Conservation (phyloP, 2,329 filamentous ascomycete genomes). For the Ascochyta rabiei region DNA sequence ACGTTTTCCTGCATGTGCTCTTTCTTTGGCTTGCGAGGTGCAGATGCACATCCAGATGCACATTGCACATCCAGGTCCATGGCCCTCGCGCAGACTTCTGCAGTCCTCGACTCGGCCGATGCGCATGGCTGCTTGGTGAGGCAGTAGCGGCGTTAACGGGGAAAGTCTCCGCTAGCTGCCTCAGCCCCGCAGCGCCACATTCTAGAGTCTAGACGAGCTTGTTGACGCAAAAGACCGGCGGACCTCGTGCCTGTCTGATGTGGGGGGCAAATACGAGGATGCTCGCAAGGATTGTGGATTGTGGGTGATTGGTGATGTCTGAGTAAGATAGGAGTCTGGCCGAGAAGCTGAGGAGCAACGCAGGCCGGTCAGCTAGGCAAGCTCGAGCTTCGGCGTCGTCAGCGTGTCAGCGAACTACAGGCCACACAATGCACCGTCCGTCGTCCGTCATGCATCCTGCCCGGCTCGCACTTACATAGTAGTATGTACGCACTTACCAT, state of each 20-base stretch:
- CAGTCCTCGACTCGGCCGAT: background rate
- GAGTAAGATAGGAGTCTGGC: slow-evolving; percentile 28
- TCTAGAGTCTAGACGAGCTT: background rate
- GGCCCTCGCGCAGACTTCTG: too few species aligned
- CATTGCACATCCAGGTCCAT: too few species aligned
- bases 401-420: slow-evolving; percentile 1
- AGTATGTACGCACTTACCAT: slow-evolving; percentile 2
- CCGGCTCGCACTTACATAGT: too few species aligned
- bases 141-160: background rate
- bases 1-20: background rate
- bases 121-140: background rate
- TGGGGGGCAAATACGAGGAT: background rate
- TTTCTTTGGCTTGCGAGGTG: background rate
- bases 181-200: slow-evolving; percentile 1
- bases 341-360: slow-evolving; percentile 11
- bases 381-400: slow-evolving; percentile 1
- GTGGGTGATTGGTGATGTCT: slow-evolving; percentile 41
- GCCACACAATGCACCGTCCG: background rate
- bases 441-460: slow-evolving; percentile 6
- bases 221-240: background rate
- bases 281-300: background rate
- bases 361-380: background rate
- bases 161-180: background rate
- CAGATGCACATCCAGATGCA: background rate
- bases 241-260: background rate